phyloP scores from a whole-genome alignment of 441 rosid species.

The Aleurites moluccanus region DNA sequence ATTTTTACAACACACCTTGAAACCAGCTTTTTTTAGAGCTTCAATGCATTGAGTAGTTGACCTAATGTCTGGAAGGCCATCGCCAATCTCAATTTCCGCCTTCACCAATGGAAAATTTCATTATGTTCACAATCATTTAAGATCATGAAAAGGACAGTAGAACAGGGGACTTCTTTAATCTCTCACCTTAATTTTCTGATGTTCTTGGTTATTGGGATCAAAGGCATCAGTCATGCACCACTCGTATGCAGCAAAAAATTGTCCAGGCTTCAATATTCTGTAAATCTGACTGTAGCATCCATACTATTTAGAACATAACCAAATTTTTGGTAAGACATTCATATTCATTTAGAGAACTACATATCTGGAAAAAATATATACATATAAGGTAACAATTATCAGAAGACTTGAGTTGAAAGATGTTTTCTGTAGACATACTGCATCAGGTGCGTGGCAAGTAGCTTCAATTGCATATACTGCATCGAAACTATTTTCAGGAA shows the following conservation, averaged over 20 bases:
- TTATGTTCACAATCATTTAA: constrained; percentile 11
- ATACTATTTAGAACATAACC: constrained; percentile 41
- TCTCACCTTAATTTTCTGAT: constrained; percentile 77
- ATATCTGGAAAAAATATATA: too few relatives aligned
- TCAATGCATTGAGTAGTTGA: constrained; percentile 67
- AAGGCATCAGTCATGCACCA: constrained; percentile 98
- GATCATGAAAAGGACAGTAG: constrained; percentile 6
- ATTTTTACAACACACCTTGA: constrained; percentile 45
- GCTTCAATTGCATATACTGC: constrained; percentile 98
- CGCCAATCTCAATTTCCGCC: constrained; percentile 87
- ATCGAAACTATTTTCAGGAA: constrained; percentile 79
- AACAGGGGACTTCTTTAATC: background rate
- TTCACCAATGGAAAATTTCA: constrained; percentile 26
- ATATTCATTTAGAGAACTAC: too few relatives aligned
- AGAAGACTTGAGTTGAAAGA: background rate
- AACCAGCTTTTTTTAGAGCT: constrained; percentile 83
- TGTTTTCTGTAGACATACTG: constrained; percentile 47
- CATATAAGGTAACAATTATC: background rate
- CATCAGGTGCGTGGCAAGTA: constrained; percentile 98
- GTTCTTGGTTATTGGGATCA: constrained; percentile 66
- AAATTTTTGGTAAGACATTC: constrained; percentile 6
- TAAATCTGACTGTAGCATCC: constrained; percentile 96
- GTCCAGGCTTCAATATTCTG: constrained; percentile 93
- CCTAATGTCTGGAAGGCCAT: constrained; percentile 97
- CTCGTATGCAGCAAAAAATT: constrained; percentile 85